Conservation (phyloP, 192 early-diverging fungal genomes). For the Backusella australiensis region DNA sequence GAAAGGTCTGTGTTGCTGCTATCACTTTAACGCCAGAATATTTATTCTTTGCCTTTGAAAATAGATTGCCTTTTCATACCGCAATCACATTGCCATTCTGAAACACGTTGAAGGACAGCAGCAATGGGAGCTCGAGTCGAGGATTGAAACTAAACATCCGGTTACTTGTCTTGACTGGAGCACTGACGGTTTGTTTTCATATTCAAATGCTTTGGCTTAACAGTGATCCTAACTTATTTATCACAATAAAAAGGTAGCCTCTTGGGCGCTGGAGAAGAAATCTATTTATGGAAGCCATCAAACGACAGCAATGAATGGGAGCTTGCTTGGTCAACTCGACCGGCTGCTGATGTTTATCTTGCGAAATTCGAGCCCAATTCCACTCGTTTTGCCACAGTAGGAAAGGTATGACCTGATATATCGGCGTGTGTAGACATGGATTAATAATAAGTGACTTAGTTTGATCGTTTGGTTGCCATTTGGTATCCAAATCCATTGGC, state of each 20-base stretch:
- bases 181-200: constrained; percentile 17
- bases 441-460: constrained; percentile 30
- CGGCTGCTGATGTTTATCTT: constrained; percentile 36
- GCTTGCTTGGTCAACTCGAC: constrained; percentile 17
- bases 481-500: constrained; percentile 44
- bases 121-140: constrained; percentile 11
- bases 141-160: background rate
- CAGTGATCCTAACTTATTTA: background rate
- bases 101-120: background rate
- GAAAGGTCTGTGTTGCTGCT: background rate
- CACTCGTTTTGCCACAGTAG: constrained; percentile 59
- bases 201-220: background rate
- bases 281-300: constrained; percentile 13
- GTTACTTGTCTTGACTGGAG: constrained; percentile 25
- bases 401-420: constrained; percentile 41
- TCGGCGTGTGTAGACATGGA: background rate
- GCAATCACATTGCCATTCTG: constrained; percentile 11
- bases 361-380: constrained; percentile 61
- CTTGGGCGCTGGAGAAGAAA: constrained; percentile 19
- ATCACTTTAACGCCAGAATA: background rate
- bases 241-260: constrained; percentile 6
- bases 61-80: constrained; percentile 11
- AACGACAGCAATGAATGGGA: background rate
- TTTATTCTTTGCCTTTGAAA: background rate
- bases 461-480: constrained; percentile 63